Base-by-base conservation (phyloP, 495 filamentous ascomycete species). In the Podospora pseudopauciseta region DNA sequence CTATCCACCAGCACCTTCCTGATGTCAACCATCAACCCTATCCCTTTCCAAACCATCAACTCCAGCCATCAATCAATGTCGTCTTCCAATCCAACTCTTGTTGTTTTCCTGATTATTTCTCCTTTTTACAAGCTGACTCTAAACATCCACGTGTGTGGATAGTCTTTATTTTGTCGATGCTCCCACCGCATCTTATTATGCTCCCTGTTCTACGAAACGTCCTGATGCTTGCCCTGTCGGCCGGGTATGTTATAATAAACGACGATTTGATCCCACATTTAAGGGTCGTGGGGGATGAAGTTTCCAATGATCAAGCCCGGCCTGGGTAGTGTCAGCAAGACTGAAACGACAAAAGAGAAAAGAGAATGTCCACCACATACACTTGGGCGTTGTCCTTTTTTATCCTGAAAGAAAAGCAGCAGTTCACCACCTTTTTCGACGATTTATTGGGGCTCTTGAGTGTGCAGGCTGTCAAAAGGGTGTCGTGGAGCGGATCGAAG, bases 401-500 rank as follows among this genome's bases (percentile, higher is more conserved):
- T 66, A 99, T 96, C 56, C 94, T 94, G 73, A 99, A 97, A 0
- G 95, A 97, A 76, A 99, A 99, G 75, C 96, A 98, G 78, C 95
- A 99, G 70, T 89, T 90, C 59, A 97, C 91, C 26, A 90, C 88
- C 20, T 89, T 84, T 62, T 87, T 85, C 18, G 88, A 87, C 68
- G 85, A 87, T 32, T 90, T 86, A 69, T 91, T 87, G 13, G 93
- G 95, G 72, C 89, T 94, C 78, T 96, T 97, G 71, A 99, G 81
- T 16, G 91, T 90, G 73, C 95, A 99, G 72, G 90, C 93, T 32
- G 96, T 98, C 70, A 98, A 83, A 82, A 99, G 94, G 16, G 94
- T 94, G 79, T 98, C 97, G 78, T 98, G 95, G n/a, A 86, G 88
- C 65, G 88, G 88, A 76, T 99, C 95, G 74, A 99, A 99, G 23